A percentile compares a stretch with the other conserved stretches of the same genome.
These are phyloP conservation scores for Gymnopus androsaceus DNA, from an alignment of 1,284 basidiomycete species.

Conservation along the genomic window DNA sequence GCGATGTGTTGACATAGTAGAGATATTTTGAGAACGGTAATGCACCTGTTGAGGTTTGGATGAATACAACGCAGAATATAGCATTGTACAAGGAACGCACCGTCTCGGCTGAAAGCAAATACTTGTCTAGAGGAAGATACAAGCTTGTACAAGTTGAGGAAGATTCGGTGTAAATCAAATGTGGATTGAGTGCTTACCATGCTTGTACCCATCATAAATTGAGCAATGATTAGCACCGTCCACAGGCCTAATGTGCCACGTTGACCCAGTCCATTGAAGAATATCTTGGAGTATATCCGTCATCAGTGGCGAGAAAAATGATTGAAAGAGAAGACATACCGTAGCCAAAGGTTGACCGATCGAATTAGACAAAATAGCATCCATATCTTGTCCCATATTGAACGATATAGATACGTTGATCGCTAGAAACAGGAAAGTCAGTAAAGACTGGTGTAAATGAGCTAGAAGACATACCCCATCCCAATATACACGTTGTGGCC, in stretches of 20 bases:
- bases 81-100: not conserved
- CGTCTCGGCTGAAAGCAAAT: constrained; percentile 55
- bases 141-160: constrained; percentile 26
- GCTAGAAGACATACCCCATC: constrained; percentile 56
- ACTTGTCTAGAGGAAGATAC: constrained; percentile 51
- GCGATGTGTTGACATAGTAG: constrained; percentile 52
- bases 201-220: constrained; percentile 33
- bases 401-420: constrained; percentile 64
- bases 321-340: constrained; percentile 26
- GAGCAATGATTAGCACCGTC: constrained; percentile 51
- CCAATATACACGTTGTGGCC: constrained; percentile 60
- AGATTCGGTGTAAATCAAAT: constrained; percentile 19
- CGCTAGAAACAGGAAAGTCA: constrained; percentile 40
- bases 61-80: not conserved
- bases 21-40: constrained; percentile 57
- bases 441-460: not conserved
- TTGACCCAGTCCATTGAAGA: constrained; percentile 52
- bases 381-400: constrained; percentile 56
- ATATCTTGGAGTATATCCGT: constrained; percentile 34
- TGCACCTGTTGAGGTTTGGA: constrained; percentile 42
- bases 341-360: constrained; percentile 58
- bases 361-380: constrained; percentile 50
- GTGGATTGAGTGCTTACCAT: not conserved
- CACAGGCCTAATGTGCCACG: constrained; percentile 50
- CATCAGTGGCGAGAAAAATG: constrained; percentile 29